phyloP scores from a whole-genome alignment of 306 rosid species.

The Arachis stenosperma region DNA sequence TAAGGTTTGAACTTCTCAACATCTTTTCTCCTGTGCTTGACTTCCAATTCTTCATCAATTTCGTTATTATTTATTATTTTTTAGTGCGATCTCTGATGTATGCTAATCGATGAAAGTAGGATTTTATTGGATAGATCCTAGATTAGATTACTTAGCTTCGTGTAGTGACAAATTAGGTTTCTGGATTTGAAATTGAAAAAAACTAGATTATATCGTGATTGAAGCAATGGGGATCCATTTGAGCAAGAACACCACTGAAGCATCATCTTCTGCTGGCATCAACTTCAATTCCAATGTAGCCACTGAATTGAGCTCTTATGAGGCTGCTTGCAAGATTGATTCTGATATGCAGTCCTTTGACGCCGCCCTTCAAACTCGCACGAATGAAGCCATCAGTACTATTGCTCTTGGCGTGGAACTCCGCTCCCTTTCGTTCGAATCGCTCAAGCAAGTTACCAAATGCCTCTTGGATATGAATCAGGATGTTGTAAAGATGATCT shows the following conservation, averaged over 20 bases:
- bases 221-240: slow-evolving; percentile 68
- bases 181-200: slow-evolving; percentile 40
- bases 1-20: slow-evolving; percentile 35
- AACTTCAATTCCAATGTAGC: slow-evolving; percentile 44
- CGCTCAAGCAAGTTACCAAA: slow-evolving; percentile 73
- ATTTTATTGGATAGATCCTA: too few species aligned
- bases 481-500: slow-evolving; percentile 80
- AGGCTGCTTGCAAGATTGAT: slow-evolving; percentile 69
- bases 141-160: neutral
- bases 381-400: slow-evolving; percentile 64
- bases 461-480: slow-evolving; percentile 89
- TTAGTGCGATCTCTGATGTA: slow-evolving; percentile 7
- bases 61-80: neutral
- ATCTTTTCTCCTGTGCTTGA: slow-evolving; percentile 39
- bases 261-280: slow-evolving; percentile 45
- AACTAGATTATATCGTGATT: slow-evolving; percentile 24
- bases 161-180: slow-evolving; percentile 6
- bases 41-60: slow-evolving; percentile 31
- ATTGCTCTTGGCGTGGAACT: slow-evolving; percentile 82
- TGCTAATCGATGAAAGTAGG: neutral
- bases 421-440: slow-evolving; percentile 78
- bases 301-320: slow-evolving; percentile 70
- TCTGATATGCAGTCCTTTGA: slow-evolving; percentile 69
- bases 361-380: slow-evolving; percentile 61
- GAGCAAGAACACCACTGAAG: slow-evolving; percentile 61